Evolutionary conservation across 2,329 filamentous ascomycete species (phyloP).

Genomic region (Capronia epimyces): DNA sequence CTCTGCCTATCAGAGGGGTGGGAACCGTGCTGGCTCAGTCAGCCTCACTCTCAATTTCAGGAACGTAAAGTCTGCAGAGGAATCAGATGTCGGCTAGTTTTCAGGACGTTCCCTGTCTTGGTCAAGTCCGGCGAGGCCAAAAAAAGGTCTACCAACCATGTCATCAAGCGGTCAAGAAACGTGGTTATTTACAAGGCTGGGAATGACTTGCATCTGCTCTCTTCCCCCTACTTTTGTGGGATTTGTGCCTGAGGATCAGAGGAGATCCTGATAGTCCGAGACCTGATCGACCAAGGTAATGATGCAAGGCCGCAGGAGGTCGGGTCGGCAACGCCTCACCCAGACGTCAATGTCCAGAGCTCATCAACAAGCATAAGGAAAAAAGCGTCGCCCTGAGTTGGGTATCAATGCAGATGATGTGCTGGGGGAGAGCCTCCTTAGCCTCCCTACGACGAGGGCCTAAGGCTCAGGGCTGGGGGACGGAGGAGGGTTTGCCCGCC

Average conservation of each 20-base stretch:
- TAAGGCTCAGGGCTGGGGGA: no score
- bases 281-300: not conserved
- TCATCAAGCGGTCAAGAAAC: not conserved
- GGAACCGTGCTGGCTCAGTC: not conserved
- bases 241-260: conserved; percentile 1
- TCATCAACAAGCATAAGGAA: not conserved
- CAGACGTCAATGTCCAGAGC: not conserved
- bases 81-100: not conserved
- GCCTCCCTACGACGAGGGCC: not conserved
- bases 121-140: not conserved
- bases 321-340: not conserved
- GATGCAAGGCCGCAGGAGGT: not conserved
- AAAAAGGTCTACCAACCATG: not conserved
- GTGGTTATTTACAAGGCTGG: not conserved
- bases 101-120: not conserved
- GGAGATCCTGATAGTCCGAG: not conserved
- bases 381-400: not conserved
- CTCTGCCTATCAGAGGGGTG: not conserved
- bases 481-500: no score
- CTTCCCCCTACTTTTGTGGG: not conserved
- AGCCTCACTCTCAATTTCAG: not conserved
- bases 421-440: not conserved
- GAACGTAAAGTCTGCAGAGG: not conserved
- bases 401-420: conserved; percentile 2
- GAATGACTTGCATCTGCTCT: not conserved